phyloP scores from a whole-genome alignment of 768 basidiomycete genomes.

The Macrolepiota albuminosa region DNA sequence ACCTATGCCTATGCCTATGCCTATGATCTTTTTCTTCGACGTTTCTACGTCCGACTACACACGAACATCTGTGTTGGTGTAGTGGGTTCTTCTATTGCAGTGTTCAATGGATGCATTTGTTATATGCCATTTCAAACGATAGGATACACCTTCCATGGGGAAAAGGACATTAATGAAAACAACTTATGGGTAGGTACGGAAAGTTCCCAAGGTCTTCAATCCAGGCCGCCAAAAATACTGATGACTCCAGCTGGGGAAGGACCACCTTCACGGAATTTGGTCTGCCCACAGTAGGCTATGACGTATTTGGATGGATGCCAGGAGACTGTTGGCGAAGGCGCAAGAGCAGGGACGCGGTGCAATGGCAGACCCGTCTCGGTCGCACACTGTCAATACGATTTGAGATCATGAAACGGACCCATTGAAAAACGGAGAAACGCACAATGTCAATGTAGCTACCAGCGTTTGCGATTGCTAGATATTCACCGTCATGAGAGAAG shows the following conservation, averaged over 20 bases:
- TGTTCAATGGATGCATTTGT: neutral
- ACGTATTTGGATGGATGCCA: conserved; percentile 83
- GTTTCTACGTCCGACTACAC: neutral
- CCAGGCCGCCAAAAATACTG: conserved; percentile 62
- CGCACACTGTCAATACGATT: conserved; percentile 48
- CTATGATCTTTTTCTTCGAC: no score
- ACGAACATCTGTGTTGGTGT: neutral
- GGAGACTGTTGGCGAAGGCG: conserved; percentile 67
- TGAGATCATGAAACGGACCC: neutral
- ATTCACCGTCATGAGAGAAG: conserved; percentile 84
- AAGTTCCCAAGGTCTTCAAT: conserved; percentile 18
- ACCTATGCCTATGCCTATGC: neutral
- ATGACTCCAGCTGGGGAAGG: conserved; percentile 64
- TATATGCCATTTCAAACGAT: neutral
- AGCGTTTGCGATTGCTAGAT: conserved; percentile 68
- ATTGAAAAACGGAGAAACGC: conserved; percentile 21
- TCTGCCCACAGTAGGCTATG: conserved; percentile 81
- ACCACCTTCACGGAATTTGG: conserved; percentile 57
- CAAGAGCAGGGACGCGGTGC: conserved; percentile 71
- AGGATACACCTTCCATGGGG: neutral
- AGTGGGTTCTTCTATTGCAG: neutral
- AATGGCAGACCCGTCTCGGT: conserved; percentile 72
- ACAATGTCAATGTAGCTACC: conserved; percentile 79
- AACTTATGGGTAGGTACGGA: neutral
- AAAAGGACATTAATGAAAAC: neutral